phyloP scores from a whole-genome alignment of 1,139 yeast species.

The Hyphopichia fennica region DNA sequence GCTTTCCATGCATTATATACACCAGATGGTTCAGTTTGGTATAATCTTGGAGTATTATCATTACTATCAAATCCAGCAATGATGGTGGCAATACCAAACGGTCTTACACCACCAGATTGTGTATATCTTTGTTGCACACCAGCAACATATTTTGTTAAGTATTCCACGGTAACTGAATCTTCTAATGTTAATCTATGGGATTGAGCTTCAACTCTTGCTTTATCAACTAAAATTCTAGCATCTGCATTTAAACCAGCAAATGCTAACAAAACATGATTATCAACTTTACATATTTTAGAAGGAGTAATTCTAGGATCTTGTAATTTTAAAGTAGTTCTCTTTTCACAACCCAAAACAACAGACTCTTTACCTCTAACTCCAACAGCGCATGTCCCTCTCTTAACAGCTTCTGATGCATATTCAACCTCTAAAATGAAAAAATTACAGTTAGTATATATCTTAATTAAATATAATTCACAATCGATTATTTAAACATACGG shows the following conservation, averaged over 20 bases:
- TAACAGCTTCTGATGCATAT: slow-evolving; percentile 96
- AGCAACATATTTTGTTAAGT: slow-evolving; percentile 90
- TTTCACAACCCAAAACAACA: slow-evolving; percentile 95
- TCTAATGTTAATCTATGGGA: slow-evolving; percentile 92
- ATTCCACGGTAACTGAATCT: slow-evolving; percentile 91
- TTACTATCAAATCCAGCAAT: slow-evolving; percentile 94
- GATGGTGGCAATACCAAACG: slow-evolving; percentile 91
- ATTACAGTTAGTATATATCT: no score
- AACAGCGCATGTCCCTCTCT: slow-evolving; percentile 97
- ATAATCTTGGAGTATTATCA: slow-evolving; percentile 77
- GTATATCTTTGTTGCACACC: slow-evolving; percentile 97
- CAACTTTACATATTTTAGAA: slow-evolving; percentile 87
- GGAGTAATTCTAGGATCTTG: slow-evolving; percentile 98
- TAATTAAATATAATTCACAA: no score
- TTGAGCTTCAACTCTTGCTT: slow-evolving; percentile 96
- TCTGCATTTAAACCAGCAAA: slow-evolving; percentile 99
- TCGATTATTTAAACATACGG: slow-evolving; percentile 47
- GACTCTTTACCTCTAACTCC: slow-evolving; percentile 90
- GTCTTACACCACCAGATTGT: slow-evolving; percentile 97
- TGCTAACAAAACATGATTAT: slow-evolving; percentile 86
- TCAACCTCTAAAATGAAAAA: slow-evolving; percentile 83
- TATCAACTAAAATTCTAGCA: slow-evolving; percentile 90
- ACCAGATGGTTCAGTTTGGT: slow-evolving; percentile 97
- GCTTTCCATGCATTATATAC: slow-evolving; percentile 99
- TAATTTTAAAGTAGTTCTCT: slow-evolving; percentile 89